These are phyloP conservation scores for Penicillium sp. DNA, from an alignment of 2,329 filamentous ascomycete species.

Conservation along the genomic window DNA sequence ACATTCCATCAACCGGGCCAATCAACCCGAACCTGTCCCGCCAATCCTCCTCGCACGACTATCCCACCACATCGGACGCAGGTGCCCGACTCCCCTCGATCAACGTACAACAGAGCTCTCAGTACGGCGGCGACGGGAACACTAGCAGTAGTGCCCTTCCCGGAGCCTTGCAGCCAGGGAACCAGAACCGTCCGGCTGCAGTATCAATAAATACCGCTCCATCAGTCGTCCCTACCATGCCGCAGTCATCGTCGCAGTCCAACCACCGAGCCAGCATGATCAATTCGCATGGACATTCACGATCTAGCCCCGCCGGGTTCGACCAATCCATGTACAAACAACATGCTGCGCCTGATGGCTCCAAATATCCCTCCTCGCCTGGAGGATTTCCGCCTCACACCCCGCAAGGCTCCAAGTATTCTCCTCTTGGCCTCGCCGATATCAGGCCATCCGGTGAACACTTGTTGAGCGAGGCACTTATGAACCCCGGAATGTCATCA, in stretches of 20 bases:
- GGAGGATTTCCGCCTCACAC: constrained; percentile 51
- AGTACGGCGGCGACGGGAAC: constrained; percentile 44
- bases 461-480: constrained; percentile 67
- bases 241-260: constrained; percentile 45
- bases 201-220: constrained; percentile 57
- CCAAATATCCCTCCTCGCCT: constrained; percentile 59
- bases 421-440: constrained; percentile 85
- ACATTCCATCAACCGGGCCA: constrained; percentile 45
- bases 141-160: constrained; percentile 49
- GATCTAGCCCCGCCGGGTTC: constrained; percentile 72
- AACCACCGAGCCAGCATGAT: constrained; percentile 63
- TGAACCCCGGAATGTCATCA: constrained; percentile 50
- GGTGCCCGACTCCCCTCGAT: constrained; percentile 55
- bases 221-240: constrained; percentile 55
- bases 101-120: constrained; percentile 57
- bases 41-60: constrained; percentile 45
- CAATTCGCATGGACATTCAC: constrained; percentile 72
- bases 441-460: constrained; percentile 86
- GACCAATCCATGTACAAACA: constrained; percentile 61
- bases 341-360: constrained; percentile 60
- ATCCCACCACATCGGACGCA: constrained; percentile 45
- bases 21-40: constrained; percentile 39
- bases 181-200: constrained; percentile 50
- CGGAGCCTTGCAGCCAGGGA: constrained; percentile 59
- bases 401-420: constrained; percentile 66